Base-by-base conservation (phyloP, 345 rosid genomes). In the Clausena lansium region DNA sequence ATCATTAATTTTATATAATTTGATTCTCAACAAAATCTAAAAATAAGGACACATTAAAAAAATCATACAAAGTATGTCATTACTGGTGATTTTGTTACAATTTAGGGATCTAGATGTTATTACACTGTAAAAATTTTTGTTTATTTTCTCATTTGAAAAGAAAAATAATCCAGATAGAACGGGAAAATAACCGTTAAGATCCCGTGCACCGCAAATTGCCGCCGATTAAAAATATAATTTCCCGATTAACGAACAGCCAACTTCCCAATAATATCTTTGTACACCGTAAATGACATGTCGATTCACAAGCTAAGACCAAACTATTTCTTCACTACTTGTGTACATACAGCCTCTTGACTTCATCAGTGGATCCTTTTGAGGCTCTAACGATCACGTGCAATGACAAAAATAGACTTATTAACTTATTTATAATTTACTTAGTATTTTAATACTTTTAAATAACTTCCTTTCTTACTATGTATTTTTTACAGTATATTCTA, bases 121-220 rank as follows among this genome's bases (percentile, higher is more conserved):
- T 45, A 45, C 50, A 13, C 50, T 1, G 17, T 13, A n/a, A 11
- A 45, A 45, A 45, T 11, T 45, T 45, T 11, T 13, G n/a, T 38
- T 2, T 2, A 17, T 67, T 35, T 66, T 8, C 11, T 10, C 19
- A 20, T 17, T 9, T 33, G 6, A 32, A 15, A 65, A 65, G 8
- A 30, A 62, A 15, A 14, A 25, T 24, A 45, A 3, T 62, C 60
- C 59, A 11, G 0, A 20, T 30, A 0, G 45, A 61, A 74, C 22
- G 39, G 64, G 77, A 74, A 74, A 41, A 27, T 74, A 60, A 57
- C 57, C 58, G 39, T 74, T 41, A 45, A 2, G 7, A 28, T 30
- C 60, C 32, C 59, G 58, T 39, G 11, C 6, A 47, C 32, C 47
- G 41, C 45, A 61, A 32, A 19, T 13, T 1, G 47, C 77, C 70